These are phyloP conservation scores for Meyerozyma elateridarum DNA, from an alignment of 1,139 yeast species.

Conservation along the genomic window DNA sequence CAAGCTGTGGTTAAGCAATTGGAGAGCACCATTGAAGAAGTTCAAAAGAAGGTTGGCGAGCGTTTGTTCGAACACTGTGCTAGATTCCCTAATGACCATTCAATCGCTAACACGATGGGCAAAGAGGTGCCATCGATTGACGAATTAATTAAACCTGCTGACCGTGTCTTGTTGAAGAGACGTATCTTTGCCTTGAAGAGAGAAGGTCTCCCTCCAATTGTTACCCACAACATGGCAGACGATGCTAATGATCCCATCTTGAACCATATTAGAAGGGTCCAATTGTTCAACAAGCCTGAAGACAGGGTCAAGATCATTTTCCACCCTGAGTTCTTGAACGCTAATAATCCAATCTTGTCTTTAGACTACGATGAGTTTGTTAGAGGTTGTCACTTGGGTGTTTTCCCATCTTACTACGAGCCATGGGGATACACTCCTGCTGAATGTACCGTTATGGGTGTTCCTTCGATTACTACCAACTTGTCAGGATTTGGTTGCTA, in stretches of 20 bases:
- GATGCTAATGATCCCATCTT: constrained; percentile 88
- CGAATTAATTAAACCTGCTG: constrained; percentile 82
- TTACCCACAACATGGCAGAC: constrained; percentile 96
- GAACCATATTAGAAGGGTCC: constrained; percentile 88
- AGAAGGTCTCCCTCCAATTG: constrained; percentile 87
- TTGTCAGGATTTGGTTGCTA: constrained; percentile 97
- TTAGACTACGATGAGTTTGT: constrained; percentile 97
- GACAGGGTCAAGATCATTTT: constrained; percentile 93
- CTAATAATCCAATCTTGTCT: constrained; percentile 90
- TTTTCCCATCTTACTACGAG: constrained; percentile 96
- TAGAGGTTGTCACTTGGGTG: constrained; percentile 96
- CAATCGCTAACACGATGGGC: constrained; percentile 52
- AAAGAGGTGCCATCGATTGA: constrained; percentile 59
- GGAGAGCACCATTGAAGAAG: constrained; percentile 84
- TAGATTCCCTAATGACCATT: constrained; percentile 58
- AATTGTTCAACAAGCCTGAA: constrained; percentile 80
- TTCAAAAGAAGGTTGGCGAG: constrained; percentile 82
- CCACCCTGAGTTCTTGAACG: constrained; percentile 95
- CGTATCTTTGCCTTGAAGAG: constrained; percentile 92
- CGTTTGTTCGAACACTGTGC: constrained; percentile 90
- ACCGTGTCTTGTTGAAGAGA: constrained; percentile 83
- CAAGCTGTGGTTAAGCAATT: constrained; percentile 93
- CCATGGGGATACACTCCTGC: constrained; percentile 99
- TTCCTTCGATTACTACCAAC: constrained; percentile 96
- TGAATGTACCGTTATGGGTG: constrained; percentile 99